phyloP scores from a whole-genome alignment of 192 early-diverging fungal species.

The Coemansia asiatica region DNA sequence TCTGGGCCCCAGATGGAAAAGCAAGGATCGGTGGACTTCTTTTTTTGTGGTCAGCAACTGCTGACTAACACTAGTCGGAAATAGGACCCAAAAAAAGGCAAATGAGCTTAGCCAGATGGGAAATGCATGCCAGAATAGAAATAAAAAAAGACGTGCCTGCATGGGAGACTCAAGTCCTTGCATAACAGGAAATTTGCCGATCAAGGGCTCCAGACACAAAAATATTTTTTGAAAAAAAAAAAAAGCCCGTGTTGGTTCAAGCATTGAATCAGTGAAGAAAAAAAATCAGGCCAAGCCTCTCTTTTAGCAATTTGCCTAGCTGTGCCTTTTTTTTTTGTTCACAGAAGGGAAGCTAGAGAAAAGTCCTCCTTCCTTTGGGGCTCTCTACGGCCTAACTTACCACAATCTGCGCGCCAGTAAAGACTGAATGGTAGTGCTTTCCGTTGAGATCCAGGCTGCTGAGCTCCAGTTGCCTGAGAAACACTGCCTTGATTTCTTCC shows the following conservation, averaged over 20 bases:
- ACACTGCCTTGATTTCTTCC: conserved; percentile 54
- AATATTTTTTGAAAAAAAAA: not conserved
- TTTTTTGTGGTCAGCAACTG: not conserved
- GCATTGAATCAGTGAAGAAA: not conserved
- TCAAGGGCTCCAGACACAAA: not conserved
- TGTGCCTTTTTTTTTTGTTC: not conserved
- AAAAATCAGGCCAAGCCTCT: not conserved
- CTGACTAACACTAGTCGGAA: not conserved
- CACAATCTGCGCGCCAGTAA: conserved; percentile 53
- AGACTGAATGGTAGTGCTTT: conserved; percentile 52
- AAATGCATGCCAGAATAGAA: not conserved
- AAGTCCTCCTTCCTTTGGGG: not conserved
- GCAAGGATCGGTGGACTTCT: not conserved
- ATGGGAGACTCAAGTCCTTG: conserved; percentile 4
- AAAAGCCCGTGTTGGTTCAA: not conserved
- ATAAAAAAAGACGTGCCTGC: conserved; percentile 5
- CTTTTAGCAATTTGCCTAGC: not conserved
- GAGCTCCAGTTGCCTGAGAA: conserved; percentile 47
- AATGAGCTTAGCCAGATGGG: not conserved
- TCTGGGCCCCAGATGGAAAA: not conserved
- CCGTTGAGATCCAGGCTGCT: conserved; percentile 48
- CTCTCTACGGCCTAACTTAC: conserved; percentile 25
- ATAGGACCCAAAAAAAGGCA: not conserved
- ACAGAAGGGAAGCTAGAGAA: not conserved
- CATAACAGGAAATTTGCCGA: conserved; percentile 3